These are phyloP conservation scores for Alternaria metachromatica DNA, from an alignment of 2,329 filamentous ascomycete species.

Conservation along the genomic window DNA sequence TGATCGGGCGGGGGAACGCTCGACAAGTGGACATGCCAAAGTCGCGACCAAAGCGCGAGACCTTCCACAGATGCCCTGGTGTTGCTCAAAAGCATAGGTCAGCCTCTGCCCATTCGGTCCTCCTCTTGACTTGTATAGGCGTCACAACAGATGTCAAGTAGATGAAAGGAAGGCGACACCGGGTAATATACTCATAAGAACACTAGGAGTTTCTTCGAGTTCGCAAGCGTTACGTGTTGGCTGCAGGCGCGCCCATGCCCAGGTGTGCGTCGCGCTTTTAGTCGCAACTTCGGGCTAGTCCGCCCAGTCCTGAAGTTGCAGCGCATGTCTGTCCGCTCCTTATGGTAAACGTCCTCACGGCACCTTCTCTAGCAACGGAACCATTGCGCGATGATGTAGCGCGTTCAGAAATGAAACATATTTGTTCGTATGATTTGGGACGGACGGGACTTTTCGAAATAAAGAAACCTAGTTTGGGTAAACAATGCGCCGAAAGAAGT, in stretches of 20 bases:
- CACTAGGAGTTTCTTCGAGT: background rate
- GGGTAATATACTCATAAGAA: background rate
- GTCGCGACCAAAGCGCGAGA: background rate
- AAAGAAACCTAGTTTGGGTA: background rate
- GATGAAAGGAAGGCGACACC: background rate
- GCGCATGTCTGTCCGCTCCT: background rate
- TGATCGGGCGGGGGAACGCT: background rate
- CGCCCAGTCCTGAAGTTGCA: conserved; percentile 5
- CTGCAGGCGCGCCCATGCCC: background rate
- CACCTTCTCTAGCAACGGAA: background rate
- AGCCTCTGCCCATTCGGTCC: background rate
- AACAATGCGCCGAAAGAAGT: background rate
- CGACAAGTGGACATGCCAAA: background rate
- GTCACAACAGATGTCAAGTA: background rate
- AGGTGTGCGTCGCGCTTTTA: background rate
- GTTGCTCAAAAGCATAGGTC: background rate
- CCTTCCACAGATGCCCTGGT: background rate
- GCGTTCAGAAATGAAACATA: background rate
- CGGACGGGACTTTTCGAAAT: background rate
- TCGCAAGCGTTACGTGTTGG: background rate
- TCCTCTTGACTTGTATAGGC: conserved; percentile 3
- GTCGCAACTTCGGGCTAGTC: conserved; percentile 2
- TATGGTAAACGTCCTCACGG: background rate
- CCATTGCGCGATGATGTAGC: background rate
- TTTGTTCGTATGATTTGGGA: background rate